A percentile compares a stretch with the other conserved stretches of the same genome.
These are phyloP conservation scores for Clitopilus hobsonii DNA, from an alignment of 768 basidiomycete genomes.

Conservation along the genomic window DNA sequence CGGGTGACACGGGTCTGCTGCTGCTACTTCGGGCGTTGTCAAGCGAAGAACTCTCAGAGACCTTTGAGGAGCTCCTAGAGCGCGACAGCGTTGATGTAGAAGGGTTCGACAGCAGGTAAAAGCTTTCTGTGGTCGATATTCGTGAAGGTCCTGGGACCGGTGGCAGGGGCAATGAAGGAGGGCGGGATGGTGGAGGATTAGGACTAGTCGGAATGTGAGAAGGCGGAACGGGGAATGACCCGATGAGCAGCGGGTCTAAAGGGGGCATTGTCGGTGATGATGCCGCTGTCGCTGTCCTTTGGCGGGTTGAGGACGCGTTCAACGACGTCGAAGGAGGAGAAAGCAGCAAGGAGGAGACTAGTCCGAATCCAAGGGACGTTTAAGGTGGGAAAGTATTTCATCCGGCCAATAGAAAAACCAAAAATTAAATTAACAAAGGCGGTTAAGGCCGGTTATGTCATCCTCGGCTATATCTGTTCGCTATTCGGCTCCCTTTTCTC, in stretches of 20 bases:
- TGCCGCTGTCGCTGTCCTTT: background rate
- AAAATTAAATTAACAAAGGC: background rate
- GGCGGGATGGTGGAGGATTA: slow-evolving; percentile 37
- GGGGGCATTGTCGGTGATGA: slow-evolving; percentile 1
- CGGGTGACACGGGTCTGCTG: slow-evolving; percentile 4
- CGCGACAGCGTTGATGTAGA: background rate
- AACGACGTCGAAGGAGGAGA: background rate
- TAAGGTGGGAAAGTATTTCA: background rate
- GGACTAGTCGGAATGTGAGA: slow-evolving; percentile 21
- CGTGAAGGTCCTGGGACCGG: slow-evolving; percentile 63
- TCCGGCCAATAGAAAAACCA: background rate
- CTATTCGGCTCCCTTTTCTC: background rate
- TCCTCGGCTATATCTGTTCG: background rate
- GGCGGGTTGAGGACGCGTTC: background rate
- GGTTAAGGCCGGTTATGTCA: background rate
- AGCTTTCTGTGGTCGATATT: slow-evolving; percentile 44
- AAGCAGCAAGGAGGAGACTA: background rate
- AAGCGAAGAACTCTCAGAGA: slow-evolving; percentile 10
- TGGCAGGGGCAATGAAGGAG: slow-evolving; percentile 64
- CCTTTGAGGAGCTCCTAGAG: slow-evolving; percentile 26
- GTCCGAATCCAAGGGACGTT: background rate
- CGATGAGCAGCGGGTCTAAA: slow-evolving; percentile 4
- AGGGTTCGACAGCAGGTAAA: slow-evolving; percentile 31
- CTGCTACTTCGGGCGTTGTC: slow-evolving; percentile 9
- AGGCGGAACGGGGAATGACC: slow-evolving; percentile 5